Conservation (phyloP, 75 land plant genomes). For the Pinus taeda region DNA sequence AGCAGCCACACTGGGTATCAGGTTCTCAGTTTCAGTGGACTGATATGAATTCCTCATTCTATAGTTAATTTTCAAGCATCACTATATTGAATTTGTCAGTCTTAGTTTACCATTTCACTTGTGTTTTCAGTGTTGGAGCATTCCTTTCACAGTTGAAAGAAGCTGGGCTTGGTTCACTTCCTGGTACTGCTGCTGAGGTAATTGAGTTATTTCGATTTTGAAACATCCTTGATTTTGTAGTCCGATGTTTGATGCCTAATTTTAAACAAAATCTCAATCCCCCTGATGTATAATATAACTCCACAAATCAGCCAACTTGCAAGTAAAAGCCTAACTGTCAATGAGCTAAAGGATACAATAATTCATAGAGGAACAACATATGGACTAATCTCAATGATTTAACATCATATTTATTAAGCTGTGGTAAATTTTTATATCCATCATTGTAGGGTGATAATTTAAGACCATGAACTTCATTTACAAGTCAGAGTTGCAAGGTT, state of each 20-base stretch:
- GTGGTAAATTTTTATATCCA: not conserved
- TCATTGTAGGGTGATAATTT: not conserved
- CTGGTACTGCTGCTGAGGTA: slow-evolving; percentile 52
- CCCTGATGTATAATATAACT: not conserved
- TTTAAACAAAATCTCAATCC: not conserved
- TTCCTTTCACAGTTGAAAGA: slow-evolving; percentile 33
- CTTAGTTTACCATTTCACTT: not conserved
- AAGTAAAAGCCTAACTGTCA: not conserved
- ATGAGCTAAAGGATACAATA: not conserved
- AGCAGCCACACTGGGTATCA: slow-evolving; percentile 29
- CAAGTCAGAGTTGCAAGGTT: not conserved
- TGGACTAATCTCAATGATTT: not conserved
- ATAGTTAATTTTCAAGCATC: not conserved
- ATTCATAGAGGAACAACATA: too few species aligned
- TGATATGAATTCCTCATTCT: not conserved
- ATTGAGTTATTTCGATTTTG: not conserved
- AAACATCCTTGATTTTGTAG: not conserved
- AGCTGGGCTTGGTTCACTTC: slow-evolving; percentile 45
- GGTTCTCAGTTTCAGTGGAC: slow-evolving; percentile 16
- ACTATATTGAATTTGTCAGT: not conserved
- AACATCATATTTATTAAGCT: not conserved
- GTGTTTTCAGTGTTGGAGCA: slow-evolving; percentile 14
- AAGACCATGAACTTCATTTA: not conserved
- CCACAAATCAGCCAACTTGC: not conserved
- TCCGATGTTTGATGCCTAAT: not conserved